Percentiles rank a stretch among this genome's conserved stretches.
Conservation (phyloP, 2,329 filamentous ascomycete species). For the Pleomassaria siparia region DNA sequence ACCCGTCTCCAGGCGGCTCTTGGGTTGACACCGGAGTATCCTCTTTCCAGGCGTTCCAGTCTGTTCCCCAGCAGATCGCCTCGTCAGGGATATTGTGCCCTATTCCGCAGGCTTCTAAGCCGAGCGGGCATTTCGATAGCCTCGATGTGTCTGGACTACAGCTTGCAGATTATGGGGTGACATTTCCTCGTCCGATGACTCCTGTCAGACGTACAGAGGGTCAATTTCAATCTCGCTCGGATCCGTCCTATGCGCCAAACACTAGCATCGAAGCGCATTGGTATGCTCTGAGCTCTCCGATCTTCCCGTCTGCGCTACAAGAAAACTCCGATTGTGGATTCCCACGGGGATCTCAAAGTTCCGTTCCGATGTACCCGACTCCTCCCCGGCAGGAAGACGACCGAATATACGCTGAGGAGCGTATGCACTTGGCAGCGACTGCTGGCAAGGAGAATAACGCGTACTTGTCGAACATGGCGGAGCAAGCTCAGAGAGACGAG, state of each 20-base stretch:
- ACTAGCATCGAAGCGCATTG: not conserved
- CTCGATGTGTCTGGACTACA: not conserved
- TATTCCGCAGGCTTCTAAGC: not conserved
- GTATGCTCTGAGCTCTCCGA: not conserved
- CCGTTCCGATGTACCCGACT: not conserved
- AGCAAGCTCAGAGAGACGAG: conserved; percentile 14
- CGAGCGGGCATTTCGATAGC: not conserved
- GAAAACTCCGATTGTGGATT: not conserved
- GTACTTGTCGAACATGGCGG: not conserved
- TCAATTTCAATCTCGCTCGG: not conserved
- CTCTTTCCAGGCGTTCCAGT: not conserved
- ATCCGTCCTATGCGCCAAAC: not conserved
- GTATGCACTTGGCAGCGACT: not conserved
- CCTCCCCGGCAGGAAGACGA: not conserved
- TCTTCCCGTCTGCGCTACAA: not conserved
- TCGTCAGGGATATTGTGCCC: not conserved
- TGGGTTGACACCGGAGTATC: not conserved
- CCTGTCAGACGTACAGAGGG: not conserved
- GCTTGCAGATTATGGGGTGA: not conserved
- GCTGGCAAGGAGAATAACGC: not conserved
- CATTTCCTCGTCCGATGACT: not conserved
- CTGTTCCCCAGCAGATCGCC: not conserved
- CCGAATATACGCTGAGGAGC: not conserved
- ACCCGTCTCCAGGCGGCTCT: not conserved
- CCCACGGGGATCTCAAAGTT: not conserved